Percentiles rank a stretch among this genome's conserved stretches.
phyloP scores from a whole-genome alignment of 2,329 filamentous ascomycete genomes.

The Cladosporium oxysporum region DNA sequence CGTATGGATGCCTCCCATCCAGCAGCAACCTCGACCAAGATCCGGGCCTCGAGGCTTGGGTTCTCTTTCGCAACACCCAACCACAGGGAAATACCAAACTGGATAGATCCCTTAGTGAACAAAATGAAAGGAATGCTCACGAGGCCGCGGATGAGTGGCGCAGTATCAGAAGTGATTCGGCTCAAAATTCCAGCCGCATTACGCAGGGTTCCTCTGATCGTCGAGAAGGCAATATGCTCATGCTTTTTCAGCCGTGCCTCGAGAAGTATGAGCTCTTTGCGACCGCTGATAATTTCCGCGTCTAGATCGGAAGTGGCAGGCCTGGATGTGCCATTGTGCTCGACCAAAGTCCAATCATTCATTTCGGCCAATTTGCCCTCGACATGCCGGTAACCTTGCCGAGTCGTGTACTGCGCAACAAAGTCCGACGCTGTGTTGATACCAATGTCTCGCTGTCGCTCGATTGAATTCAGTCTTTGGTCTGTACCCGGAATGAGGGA shows the following conservation, averaged over 20 bases:
- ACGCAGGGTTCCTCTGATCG: constrained; percentile 79
- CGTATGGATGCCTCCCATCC: constrained; percentile 87
- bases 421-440: constrained; percentile 96
- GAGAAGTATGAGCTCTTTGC: constrained; percentile 67
- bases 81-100: constrained; percentile 93
- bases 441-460: constrained; percentile 68
- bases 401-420: constrained; percentile 92
- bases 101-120: constrained; percentile 94
- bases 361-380: constrained; percentile 54
- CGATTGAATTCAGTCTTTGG: constrained; percentile 79
- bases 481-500: constrained; percentile 83
- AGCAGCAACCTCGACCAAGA: constrained; percentile 83
- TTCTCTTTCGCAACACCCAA: constrained; percentile 97
- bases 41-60: constrained; percentile 78
- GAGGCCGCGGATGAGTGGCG: constrained; percentile 75
- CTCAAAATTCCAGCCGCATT: constrained; percentile 86
- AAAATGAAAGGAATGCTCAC: constrained; percentile 90
- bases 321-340: constrained; percentile 29
- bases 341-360: constrained; percentile 36
- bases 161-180: constrained; percentile 71
- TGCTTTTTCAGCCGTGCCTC: constrained; percentile 69
- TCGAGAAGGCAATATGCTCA: constrained; percentile 68
- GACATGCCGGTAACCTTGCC: constrained; percentile 90
- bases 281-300: constrained; percentile 36
- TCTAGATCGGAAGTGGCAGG: constrained; percentile 3